Percentiles rank a stretch among this genome's conserved stretches.
These are phyloP conservation scores for Sphaerulina musiva DNA, from an alignment of 2,329 filamentous ascomycete genomes.

Conservation along the genomic window DNA sequence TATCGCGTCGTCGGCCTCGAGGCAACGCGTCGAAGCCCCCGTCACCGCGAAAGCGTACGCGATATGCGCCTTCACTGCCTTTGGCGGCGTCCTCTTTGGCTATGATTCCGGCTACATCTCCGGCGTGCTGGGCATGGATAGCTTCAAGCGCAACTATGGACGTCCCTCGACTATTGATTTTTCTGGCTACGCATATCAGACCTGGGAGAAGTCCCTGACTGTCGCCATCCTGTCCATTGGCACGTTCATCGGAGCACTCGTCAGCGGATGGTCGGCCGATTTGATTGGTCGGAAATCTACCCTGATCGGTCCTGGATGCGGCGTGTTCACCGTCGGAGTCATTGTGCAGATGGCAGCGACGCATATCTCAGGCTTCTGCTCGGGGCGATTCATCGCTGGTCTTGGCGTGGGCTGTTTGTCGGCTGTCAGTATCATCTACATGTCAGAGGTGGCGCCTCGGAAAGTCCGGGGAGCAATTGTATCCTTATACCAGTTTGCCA, in stretches of 20 bases:
- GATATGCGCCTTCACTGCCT: slow-evolving; percentile 55
- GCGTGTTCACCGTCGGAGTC: slow-evolving; percentile 54
- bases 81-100: slow-evolving; percentile 56
- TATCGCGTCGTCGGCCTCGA: neutral
- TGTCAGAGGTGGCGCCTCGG: slow-evolving; percentile 44
- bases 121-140: slow-evolving; percentile 47
- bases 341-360: slow-evolving; percentile 56
- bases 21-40: slow-evolving; percentile 32
- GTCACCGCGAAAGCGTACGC: slow-evolving; percentile 47
- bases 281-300: slow-evolving; percentile 58
- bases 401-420: slow-evolving; percentile 68
- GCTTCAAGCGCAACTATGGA: slow-evolving; percentile 39
- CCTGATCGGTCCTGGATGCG: slow-evolving; percentile 53
- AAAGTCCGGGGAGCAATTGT: slow-evolving; percentile 74
- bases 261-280: slow-evolving; percentile 54
- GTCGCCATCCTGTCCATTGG: slow-evolving; percentile 71
- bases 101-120: slow-evolving; percentile 54
- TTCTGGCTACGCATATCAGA: slow-evolving; percentile 26
- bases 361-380: slow-evolving; percentile 57
- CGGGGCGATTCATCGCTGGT: slow-evolving; percentile 67
- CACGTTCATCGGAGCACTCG: slow-evolving; percentile 67
- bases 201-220: slow-evolving; percentile 50
- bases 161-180: slow-evolving; percentile 17
- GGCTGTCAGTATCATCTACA: slow-evolving; percentile 50
- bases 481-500: slow-evolving; percentile 74